A percentile compares a stretch with the other conserved stretches of the same genome.
Conservation (phyloP, 129 eudicot species). For the Rutidosis leptorrhynchoides region DNA sequence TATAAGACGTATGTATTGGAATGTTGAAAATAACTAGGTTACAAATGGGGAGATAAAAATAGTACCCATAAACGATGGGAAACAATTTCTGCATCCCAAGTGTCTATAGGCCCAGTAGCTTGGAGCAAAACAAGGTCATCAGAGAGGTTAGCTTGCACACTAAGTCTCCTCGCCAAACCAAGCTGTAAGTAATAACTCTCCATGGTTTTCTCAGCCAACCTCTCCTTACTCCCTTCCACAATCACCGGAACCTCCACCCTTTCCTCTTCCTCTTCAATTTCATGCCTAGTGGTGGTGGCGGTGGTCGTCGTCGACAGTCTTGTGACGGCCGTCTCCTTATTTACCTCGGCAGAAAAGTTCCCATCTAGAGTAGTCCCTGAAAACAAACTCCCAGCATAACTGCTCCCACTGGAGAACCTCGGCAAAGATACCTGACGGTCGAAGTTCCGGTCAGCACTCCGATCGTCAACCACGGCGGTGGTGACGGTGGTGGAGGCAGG, state of each 20-base stretch:
- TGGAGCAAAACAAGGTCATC: slow-evolving; percentile 44
- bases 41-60: not conserved
- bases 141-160: slow-evolving; percentile 46
- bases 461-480: no score
- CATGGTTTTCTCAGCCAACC: slow-evolving; percentile 38
- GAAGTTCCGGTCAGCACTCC: no score
- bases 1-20: no score
- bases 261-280: slow-evolving; percentile 22
- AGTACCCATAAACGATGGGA: slow-evolving; percentile 86
- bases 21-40: no score
- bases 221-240: slow-evolving; percentile 17
- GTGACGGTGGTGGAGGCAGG: no score
- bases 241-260: slow-evolving; percentile 33
- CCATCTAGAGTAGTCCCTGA: slow-evolving; percentile 59
- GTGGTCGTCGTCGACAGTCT: slow-evolving; percentile 46
- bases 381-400: slow-evolving; percentile 71
- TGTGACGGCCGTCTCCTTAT: no score
- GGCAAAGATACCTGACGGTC: slow-evolving; percentile 43
- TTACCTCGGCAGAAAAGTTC: no score
- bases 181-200: slow-evolving; percentile 75
- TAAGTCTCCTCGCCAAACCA: slow-evolving; percentile 54
- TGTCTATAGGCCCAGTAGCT: slow-evolving; percentile 33
- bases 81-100: slow-evolving; percentile 56
- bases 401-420: slow-evolving; percentile 60
- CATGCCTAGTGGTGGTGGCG: slow-evolving; percentile 39